Evolutionary conservation across 768 basidiomycete genomes (phyloP).

Genomic region (Daedaleopsis sinensis): DNA sequence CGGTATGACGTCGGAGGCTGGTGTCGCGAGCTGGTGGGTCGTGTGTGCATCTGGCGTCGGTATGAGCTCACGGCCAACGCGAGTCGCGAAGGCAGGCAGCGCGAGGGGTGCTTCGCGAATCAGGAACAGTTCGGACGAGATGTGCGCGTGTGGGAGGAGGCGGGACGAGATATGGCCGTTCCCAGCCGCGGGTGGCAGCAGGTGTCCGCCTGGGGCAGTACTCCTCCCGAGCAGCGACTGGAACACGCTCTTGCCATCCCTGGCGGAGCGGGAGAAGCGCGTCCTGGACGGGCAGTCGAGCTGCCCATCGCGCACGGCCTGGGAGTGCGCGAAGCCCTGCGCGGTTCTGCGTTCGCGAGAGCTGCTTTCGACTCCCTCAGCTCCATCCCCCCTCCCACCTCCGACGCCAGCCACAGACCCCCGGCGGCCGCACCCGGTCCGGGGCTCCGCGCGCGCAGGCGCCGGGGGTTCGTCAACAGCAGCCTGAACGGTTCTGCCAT

Average conservation of each 20-base stretch:
- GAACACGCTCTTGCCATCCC: not conserved
- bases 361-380: not conserved
- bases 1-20: not conserved
- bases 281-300: not conserved
- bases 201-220: not conserved
- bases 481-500: conserved; percentile 18
- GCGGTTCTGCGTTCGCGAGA: not conserved
- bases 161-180: not conserved
- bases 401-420: not conserved
- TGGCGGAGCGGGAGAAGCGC: not conserved
- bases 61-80: not conserved
- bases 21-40: not conserved
- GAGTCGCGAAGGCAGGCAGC: not conserved
- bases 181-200: not conserved
- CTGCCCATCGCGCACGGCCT: not conserved
- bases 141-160: not conserved
- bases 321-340: not conserved
- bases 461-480: conserved; percentile 4
- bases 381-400: not conserved
- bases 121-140: not conserved
- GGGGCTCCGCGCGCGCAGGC: not conserved
- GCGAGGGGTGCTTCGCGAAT: not conserved
- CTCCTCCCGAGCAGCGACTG: not conserved
- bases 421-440: not conserved
- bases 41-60: not conserved